phyloP scores from a whole-genome alignment of 148 eudicot species.

The Rhododendron vialii region DNA sequence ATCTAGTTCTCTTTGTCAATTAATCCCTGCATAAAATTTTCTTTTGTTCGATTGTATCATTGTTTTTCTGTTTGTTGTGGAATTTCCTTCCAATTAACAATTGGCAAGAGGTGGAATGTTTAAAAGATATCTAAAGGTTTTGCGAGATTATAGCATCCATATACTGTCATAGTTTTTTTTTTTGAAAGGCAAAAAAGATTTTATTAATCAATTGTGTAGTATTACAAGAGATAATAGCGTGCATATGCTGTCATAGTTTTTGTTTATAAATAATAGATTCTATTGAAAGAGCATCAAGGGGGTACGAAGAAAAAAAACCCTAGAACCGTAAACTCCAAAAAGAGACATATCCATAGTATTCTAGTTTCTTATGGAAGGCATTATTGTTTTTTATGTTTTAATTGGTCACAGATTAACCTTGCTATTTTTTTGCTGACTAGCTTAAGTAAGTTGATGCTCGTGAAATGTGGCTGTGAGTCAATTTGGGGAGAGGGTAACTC shows the following conservation, averaged over 20 bases:
- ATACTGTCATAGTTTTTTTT: background rate
- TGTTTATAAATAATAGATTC: background rate
- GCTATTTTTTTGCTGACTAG: background rate
- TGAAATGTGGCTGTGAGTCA: conserved; percentile 14
- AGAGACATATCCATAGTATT: background rate
- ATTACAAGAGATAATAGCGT: background rate
- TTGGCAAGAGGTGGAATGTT: background rate
- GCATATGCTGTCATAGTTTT: background rate
- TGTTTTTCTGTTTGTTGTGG: background rate
- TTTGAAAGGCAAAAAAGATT: background rate
- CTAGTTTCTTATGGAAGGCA: background rate
- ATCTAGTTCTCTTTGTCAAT: background rate
- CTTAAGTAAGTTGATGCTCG: conserved; percentile 11
- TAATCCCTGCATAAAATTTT: background rate
- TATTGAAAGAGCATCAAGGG: background rate
- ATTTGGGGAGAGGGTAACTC: conserved; percentile 9
- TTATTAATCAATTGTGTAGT: background rate
- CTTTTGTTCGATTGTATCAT: background rate
- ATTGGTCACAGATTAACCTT: background rate
- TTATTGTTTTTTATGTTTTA: background rate
- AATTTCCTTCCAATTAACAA: background rate
- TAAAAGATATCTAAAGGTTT: background rate
- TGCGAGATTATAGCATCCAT: background rate
- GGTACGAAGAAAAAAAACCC: background rate
- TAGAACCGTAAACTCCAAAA: background rate